Evolutionary conservation across 441 rosid genomes (phyloP), one percentile per base, ranked within the genome.

Genomic region (Jatropha multifida): DNA sequence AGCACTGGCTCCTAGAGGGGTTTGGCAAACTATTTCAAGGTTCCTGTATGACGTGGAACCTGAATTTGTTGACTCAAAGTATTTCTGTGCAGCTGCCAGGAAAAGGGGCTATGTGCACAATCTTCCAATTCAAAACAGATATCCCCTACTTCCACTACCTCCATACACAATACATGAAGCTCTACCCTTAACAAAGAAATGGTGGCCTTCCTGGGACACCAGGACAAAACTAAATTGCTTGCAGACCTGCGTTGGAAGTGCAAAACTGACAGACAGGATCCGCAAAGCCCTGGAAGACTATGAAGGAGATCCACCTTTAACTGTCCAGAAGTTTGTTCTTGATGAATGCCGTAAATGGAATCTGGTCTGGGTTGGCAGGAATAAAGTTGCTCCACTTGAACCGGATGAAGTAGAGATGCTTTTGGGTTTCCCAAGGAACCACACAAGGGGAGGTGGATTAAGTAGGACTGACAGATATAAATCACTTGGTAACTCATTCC

Each of bases 161-260:
- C 90, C 91, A 1, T 81, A 69, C 66, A 93, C 90, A 3, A 85
- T 95, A 11, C 80, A 81, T 0, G 98, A 93, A 37, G 98, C 99
- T 1, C 73, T 93, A 15, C 99, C 99, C 0, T 23, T 92, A 37
- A 87, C 90, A 4, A 90, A 78, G 84, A 88, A 61, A 77, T 90
- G 96, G 97, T 95, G 98, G 99, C 97, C 99, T 72, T 73, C 80
- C 0, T 92, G 99, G 98, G 98, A 95, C 75, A 9, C 79, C 6
- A 88, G 98, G 68, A 90, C 90, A 7, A 82, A 93, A 70, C 72
- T 92, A 27, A 95, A 93, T 68, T 95, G 99, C 79, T 76, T 93
- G 62, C 85, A 90, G 71, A 93, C 97, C 13, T 84, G 86, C 32
- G 74, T 76, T 7, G 94, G 82, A 0, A 95, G 97, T 68, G 94